Base-by-base conservation (phyloP, 2,329 filamentous ascomycete species). In the Penicillium sp. region DNA sequence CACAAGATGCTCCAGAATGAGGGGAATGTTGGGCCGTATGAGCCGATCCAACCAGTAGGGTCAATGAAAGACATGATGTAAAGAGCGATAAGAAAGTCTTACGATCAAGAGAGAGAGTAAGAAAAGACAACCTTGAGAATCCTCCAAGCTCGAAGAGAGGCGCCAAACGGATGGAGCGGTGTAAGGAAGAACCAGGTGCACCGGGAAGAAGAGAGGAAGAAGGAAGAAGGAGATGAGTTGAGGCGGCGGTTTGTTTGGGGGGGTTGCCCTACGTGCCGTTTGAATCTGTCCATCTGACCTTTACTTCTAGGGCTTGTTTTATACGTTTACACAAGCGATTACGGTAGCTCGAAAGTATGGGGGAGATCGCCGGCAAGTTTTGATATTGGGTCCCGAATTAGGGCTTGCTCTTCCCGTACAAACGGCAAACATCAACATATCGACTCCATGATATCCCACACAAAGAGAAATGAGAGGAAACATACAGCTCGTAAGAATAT, bases 331-430 rank as follows among this genome's bases (percentile, higher is more conserved):
- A 21, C 16, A 13, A 32, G 8, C 14, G 3, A 41, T 22, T 5
- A 42, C 32, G 18, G n/a, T 4, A 14, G 38, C n/a, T 29, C n/a
- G 32, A 40, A 32, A 50, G 27, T 11, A n/a, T 11, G 40, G 24
- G n/a, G 51, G 51, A 9, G 34, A 45, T 9, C 39, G 27, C 51
- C 51, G 51, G n/a, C 27, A 44, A 45, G 44, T 8, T 45, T 54
- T n/a, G 46, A 45, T 24, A 45, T 45, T 24, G 32, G 9, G 39
- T 22, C 31, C 16, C 21, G 29, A 40, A 3, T 40, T 49, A 49
- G 45, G 50, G 50, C 36, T 40, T 31, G 24, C 32, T 50, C 3
- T 11, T 38, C 14, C 21, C 8, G 10, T 10, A 32, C 50, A 52
- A 52, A 48, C 49, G 36, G 36, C 38, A 48, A 24, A 27, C 14